Conservation (phyloP, 169 alveolate genomes). For the Toxoplasma gondii region DNA sequence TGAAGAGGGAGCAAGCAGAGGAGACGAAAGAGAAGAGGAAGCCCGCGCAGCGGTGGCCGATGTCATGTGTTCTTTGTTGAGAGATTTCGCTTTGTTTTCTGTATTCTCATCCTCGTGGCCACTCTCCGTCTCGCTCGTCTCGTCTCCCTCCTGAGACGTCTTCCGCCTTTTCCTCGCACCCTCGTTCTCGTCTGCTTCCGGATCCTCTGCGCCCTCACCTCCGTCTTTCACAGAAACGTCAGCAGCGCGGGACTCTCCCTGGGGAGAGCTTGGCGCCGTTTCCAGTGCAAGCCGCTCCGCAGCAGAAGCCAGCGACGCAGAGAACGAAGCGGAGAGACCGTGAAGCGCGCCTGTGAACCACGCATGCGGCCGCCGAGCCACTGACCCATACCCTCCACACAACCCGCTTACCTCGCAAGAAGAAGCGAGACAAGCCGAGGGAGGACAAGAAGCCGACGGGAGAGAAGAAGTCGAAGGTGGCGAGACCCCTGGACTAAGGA, state of each 20-base stretch:
- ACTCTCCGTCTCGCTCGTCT: not conserved
- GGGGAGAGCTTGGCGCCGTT: no score
- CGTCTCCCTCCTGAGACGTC: not conserved
- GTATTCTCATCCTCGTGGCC: not conserved
- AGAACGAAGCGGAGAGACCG: not conserved
- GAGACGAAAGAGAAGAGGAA: not conserved
- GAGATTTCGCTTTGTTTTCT: not conserved
- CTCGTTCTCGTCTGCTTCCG: not conserved
- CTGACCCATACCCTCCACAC: slow-evolving; percentile 32
- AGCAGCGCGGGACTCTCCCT: no score
- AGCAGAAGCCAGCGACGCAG: not conserved
- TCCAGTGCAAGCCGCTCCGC: not conserved
- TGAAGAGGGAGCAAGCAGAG: not conserved
- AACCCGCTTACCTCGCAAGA: not conserved
- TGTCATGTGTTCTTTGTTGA: not conserved
- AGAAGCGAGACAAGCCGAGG: not conserved
- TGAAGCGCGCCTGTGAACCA: slow-evolving; percentile 56
- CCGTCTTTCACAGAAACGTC: not conserved
- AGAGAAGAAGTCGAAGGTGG: not conserved
- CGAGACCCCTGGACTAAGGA: not conserved
- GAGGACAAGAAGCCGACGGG: slow-evolving; percentile 24
- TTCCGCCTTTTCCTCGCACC: not conserved
- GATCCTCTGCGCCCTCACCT: not conserved
- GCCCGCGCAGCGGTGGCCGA: not conserved
- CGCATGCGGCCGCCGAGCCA: slow-evolving; percentile 53